These are phyloP conservation scores for Auricularia heimuer DNA, from an alignment of 768 basidiomycete species.

Conservation along the genomic window DNA sequence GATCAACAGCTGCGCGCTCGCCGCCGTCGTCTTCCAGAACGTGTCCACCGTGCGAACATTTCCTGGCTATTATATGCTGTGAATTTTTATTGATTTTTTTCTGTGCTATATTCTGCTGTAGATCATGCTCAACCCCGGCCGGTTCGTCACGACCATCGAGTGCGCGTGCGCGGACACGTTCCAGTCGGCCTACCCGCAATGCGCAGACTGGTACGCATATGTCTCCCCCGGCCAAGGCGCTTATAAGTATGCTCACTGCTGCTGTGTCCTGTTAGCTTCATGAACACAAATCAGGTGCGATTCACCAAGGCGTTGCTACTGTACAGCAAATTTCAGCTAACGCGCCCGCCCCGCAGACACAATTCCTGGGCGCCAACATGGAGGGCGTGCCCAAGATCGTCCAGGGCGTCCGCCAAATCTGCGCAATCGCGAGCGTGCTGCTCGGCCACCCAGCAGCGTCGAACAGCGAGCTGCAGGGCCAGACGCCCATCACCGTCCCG, in stretches of 20 bases:
- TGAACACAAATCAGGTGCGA: slow-evolving; percentile 36
- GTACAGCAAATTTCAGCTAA: background rate
- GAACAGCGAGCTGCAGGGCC: slow-evolving; percentile 26
- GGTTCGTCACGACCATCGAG: slow-evolving; percentile 51
- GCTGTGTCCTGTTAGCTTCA: slow-evolving; percentile 31
- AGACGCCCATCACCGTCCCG: slow-evolving; percentile 10
- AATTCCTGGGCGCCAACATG: slow-evolving; percentile 32
- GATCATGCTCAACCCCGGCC: slow-evolving; percentile 56
- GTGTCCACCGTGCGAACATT: slow-evolving; percentile 35
- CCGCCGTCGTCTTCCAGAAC: slow-evolving; percentile 48
- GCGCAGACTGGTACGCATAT: slow-evolving; percentile 47
- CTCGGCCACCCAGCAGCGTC: slow-evolving; percentile 41
- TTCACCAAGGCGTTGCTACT: background rate
- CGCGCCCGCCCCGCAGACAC: slow-evolving; percentile 22
- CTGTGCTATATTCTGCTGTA: slow-evolving; percentile 13
- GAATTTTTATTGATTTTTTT: background rate
- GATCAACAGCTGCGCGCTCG: slow-evolving; percentile 49
- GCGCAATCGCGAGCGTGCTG: slow-evolving; percentile 40
- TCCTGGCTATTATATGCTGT: background rate
- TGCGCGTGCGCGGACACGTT: slow-evolving; percentile 50
- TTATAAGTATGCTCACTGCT: background rate
- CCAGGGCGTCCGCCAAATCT: slow-evolving; percentile 40
- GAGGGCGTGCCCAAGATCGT: slow-evolving; percentile 39
- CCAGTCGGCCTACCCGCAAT: slow-evolving; percentile 45
- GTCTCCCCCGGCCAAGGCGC: background rate